Conservation (phyloP, 768 basidiomycete species). For the Boletellus emodensis region DNA sequence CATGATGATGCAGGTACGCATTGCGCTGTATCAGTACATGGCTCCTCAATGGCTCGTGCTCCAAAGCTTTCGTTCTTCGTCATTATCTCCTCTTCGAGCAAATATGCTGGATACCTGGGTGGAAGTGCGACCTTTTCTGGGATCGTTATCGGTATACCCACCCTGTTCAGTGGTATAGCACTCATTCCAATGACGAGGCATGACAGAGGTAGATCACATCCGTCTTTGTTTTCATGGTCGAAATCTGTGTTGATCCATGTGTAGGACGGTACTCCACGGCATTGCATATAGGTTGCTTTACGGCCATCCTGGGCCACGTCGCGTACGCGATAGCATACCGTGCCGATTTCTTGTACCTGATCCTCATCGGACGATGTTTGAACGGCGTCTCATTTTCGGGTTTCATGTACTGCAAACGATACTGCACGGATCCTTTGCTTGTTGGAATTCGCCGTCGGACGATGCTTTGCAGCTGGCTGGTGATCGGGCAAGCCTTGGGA, state of each 20-base stretch:
- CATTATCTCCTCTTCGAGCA: slow-evolving; percentile 61
- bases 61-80: slow-evolving; percentile 63
- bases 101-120: slow-evolving; percentile 58
- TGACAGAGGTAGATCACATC: slow-evolving; percentile 47
- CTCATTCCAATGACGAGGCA: slow-evolving; percentile 52
- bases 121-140: slow-evolving; percentile 71
- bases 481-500: slow-evolving; percentile 59
- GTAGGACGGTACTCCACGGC: slow-evolving; percentile 54
- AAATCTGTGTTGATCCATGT: not conserved
- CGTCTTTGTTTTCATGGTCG: not conserved
- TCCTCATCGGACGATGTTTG: slow-evolving; percentile 67
- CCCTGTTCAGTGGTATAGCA: slow-evolving; percentile 53
- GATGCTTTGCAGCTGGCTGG: slow-evolving; percentile 58
- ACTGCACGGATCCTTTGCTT: slow-evolving; percentile 63
- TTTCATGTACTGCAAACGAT: slow-evolving; percentile 67
- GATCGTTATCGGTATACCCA: slow-evolving; percentile 62
- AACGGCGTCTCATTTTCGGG: slow-evolving; percentile 56
- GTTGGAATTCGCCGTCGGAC: slow-evolving; percentile 62
- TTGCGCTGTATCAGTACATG: not conserved
- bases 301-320: slow-evolving; percentile 53
- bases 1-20: slow-evolving; percentile 42
- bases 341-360: slow-evolving; percentile 59
- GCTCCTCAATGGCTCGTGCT: not conserved
- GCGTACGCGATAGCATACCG: slow-evolving; percentile 60
- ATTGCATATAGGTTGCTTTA: slow-evolving; percentile 50